Evolutionary conservation across 2,329 filamentous ascomycete species (phyloP), one percentile per base, ranked within the genome.

Genomic region (Dryadomyces quercivorus): DNA sequence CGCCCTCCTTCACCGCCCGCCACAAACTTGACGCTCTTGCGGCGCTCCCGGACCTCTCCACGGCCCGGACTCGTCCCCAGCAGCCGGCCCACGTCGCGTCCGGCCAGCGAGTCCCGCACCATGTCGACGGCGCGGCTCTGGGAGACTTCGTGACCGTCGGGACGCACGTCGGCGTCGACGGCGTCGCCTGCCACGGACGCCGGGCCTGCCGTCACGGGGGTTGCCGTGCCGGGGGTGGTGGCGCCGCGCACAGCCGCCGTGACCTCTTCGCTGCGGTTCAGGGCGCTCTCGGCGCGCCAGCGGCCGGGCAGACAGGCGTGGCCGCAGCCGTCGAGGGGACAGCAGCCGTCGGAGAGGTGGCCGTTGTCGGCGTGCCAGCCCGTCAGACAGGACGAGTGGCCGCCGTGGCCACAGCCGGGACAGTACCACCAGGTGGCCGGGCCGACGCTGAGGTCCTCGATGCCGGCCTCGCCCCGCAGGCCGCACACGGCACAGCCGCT

Each of bases 1-100:
- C 31, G 5, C 34, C 34, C n/a, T 10, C 42, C n/a, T n/a, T 50
- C 51, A 9, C 69, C 71, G 10, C 72, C 69, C 46, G 70, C 70
- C 2, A 73, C 75, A 66, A 84, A 81, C 68, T 84, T 84, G 61
- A 84, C 81, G 59, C 79, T 83, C 72, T 82, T 83, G 63, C 79
- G 72, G 59, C 78, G 70, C 63, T 82, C 80, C 56, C 77, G 66
- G 6, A 8, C 4, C 49, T 77, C 75, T 0, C 58, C 53, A 53
- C 68, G 61, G 1, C 73, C 74, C 1, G 76, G 76, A 53, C 76
- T 80, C 0, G 75, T 75, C 59, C 76, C 76, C 4, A 79, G 59
- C 2, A 77, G 72, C 0, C 65, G 62, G 64, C 16, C 64, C 50
- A n/a, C 49, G 54, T 49, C 62, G 47, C 51, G 59, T 53, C 15